Conservation (phyloP, 768 basidiomycete genomes). For the Austroboletus eburneus region DNA sequence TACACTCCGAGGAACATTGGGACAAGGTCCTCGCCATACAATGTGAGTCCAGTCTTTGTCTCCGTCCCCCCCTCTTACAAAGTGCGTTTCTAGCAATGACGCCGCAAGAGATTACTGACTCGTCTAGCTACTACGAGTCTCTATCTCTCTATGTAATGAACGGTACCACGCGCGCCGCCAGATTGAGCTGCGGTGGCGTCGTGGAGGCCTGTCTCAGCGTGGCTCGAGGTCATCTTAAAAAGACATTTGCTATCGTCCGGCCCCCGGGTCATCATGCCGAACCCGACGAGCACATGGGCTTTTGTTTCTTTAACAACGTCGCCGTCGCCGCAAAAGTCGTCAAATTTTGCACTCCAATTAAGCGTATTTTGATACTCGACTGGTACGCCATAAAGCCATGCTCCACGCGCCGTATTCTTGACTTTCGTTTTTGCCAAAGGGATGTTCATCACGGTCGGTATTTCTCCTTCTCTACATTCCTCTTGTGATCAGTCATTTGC, state of each 20-base stretch:
- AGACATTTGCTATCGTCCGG: constrained; percentile 91
- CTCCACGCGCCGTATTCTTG: background rate
- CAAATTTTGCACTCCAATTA: constrained; percentile 62
- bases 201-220: constrained; percentile 88
- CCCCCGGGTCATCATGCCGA: constrained; percentile 99
- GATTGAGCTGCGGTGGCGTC: constrained; percentile 90
- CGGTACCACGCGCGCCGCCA: constrained; percentile 79
- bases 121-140: constrained; percentile 81
- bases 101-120: constrained; percentile 68
- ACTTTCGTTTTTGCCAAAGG: constrained; percentile 43
- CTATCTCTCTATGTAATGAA: constrained; percentile 90
- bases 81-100: constrained; percentile 54
- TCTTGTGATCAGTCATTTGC: constrained; percentile 11
- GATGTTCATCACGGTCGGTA: constrained; percentile 86
- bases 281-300: constrained; percentile 97
- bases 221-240: constrained; percentile 73
- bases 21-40: constrained; percentile 81
- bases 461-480: background rate
- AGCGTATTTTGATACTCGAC: constrained; percentile 87
- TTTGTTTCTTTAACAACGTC: constrained; percentile 99
- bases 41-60: constrained; percentile 47
- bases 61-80: constrained; percentile 12
- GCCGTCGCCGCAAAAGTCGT: constrained; percentile 86
- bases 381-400: constrained; percentile 59
- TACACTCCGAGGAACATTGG: constrained; percentile 92